Percentiles rank a stretch among this genome's conserved stretches.
Conservation (phyloP, 192 early-diverging fungal species). For the Martensiomyces pterosporus region DNA sequence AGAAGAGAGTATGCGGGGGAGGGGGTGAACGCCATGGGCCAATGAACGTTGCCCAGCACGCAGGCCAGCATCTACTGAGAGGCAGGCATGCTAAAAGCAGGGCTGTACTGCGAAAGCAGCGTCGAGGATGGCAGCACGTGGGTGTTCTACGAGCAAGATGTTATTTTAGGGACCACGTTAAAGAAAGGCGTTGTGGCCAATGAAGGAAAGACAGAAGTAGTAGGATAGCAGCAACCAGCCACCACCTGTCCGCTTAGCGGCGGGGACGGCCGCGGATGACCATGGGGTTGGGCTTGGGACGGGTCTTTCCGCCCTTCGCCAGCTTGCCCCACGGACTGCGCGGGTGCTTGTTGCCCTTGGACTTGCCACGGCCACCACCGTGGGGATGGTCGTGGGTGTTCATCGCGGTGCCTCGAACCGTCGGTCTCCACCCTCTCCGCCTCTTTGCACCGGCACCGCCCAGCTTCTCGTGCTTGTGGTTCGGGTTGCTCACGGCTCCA, state of each 20-base stretch:
- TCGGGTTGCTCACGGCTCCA: slow-evolving; percentile 83
- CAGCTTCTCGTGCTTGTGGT: slow-evolving; percentile 80
- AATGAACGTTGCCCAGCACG: slow-evolving; percentile 8
- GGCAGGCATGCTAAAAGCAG: too few species aligned
- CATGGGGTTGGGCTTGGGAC: slow-evolving; percentile 61
- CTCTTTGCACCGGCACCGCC: slow-evolving; percentile 87
- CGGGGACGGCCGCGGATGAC: slow-evolving; percentile 58
- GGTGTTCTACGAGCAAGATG: too few species aligned
- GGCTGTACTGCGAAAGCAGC: too few species aligned
- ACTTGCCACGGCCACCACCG: slow-evolving; percentile 93
- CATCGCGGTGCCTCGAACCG: slow-evolving; percentile 94
- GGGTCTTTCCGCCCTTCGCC: slow-evolving; percentile 90
- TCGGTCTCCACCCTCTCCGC: slow-evolving; percentile 82
- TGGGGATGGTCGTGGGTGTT: slow-evolving; percentile 94
- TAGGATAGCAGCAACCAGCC: too few species aligned
- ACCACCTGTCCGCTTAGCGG: too few species aligned
- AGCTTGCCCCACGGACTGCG: slow-evolving; percentile 87
- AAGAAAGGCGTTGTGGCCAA: too few species aligned
- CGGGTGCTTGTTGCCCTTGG: slow-evolving; percentile 88
- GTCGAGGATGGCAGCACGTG: too few species aligned
- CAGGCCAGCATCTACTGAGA: background rate
- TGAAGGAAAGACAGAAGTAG: too few species aligned
- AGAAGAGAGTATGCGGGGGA: background rate
- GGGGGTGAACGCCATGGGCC: background rate
- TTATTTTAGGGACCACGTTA: too few species aligned